Evolutionary conservation across 176 grass and related monocot species (phyloP).

Genomic region (Zoysia japonica): DNA sequence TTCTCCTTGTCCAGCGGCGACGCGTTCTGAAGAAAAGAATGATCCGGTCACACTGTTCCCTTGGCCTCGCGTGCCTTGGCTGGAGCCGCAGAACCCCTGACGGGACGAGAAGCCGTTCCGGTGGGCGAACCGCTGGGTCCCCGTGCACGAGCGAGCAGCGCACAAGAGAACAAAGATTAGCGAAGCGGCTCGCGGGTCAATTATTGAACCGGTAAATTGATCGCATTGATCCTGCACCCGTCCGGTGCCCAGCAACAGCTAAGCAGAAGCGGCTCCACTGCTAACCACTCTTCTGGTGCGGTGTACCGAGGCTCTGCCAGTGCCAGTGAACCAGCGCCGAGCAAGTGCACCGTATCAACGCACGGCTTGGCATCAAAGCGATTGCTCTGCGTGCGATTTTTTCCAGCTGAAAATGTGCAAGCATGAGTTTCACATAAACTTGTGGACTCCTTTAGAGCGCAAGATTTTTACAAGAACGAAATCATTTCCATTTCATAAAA

Average conservation of each 20-base stretch:
- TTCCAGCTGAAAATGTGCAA: background rate
- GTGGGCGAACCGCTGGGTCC: background rate
- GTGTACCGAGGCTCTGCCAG: background rate
- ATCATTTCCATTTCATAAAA: too few species aligned
- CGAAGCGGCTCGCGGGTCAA: too few species aligned
- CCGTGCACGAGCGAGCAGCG: background rate
- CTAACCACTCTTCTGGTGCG: background rate
- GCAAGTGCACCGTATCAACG: background rate
- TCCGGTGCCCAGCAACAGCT: background rate
- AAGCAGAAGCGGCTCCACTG: slow-evolving; percentile 1
- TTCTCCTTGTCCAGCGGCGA: background rate
- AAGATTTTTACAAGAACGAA: too few species aligned
- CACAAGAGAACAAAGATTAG: background rate
- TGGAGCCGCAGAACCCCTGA: background rate
- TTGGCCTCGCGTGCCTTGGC: slow-evolving; percentile 23
- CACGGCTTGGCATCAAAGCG: background rate
- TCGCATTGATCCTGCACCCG: too few species aligned
- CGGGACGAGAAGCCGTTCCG: background rate
- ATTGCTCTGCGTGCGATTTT: background rate
- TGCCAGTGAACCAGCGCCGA: background rate
- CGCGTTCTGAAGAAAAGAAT: background rate
- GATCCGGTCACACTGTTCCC: slow-evolving; percentile 2
- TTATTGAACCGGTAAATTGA: too few species aligned
- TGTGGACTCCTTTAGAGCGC: background rate
- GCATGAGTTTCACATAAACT: background rate